phyloP scores from a whole-genome alignment of 192 early-diverging fungal species.

The Backusella westeae region DNA sequence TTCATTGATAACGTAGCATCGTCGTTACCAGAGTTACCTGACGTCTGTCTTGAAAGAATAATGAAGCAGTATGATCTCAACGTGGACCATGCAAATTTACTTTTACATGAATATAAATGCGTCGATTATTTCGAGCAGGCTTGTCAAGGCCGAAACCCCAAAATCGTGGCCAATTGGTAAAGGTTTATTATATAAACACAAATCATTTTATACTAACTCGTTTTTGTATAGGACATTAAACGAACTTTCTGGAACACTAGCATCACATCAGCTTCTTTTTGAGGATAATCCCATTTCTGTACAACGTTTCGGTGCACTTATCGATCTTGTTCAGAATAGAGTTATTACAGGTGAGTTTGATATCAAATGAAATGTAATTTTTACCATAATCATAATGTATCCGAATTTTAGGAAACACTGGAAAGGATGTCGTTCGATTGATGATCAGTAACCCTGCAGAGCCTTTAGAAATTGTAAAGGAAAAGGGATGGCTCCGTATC shows the following conservation, averaged over 20 bases:
- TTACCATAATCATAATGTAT: background rate
- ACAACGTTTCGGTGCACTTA: slow-evolving; percentile 54
- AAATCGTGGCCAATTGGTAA: slow-evolving; percentile 51
- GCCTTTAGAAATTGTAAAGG: slow-evolving; percentile 57
- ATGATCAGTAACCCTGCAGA: slow-evolving; percentile 64
- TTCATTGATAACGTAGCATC: slow-evolving; percentile 45
- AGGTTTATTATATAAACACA: slow-evolving; percentile 11
- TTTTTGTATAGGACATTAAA: slow-evolving; percentile 50
- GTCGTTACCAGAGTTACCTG: slow-evolving; percentile 73
- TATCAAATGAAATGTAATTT: too few species aligned
- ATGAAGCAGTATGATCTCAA: slow-evolving; percentile 57
- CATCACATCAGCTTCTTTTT: slow-evolving; percentile 43
- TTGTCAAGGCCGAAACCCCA: slow-evolving; percentile 33
- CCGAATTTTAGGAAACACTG: slow-evolving; percentile 42
- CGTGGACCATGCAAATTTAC: slow-evolving; percentile 53
- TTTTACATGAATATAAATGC: slow-evolving; percentile 74
- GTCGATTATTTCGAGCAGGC: slow-evolving; percentile 73
- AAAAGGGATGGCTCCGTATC: slow-evolving; percentile 59
- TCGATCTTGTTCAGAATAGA: slow-evolving; percentile 58
- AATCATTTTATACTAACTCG: background rate
- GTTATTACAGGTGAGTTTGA: slow-evolving; percentile 52
- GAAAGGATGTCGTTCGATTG: slow-evolving; percentile 65
- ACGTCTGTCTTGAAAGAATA: slow-evolving; percentile 55
- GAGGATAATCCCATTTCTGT: slow-evolving; percentile 48
- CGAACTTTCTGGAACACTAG: slow-evolving; percentile 57